Evolutionary conservation across 208 protist species (phyloP).

Genomic region (Naegleria fowleri): DNA sequence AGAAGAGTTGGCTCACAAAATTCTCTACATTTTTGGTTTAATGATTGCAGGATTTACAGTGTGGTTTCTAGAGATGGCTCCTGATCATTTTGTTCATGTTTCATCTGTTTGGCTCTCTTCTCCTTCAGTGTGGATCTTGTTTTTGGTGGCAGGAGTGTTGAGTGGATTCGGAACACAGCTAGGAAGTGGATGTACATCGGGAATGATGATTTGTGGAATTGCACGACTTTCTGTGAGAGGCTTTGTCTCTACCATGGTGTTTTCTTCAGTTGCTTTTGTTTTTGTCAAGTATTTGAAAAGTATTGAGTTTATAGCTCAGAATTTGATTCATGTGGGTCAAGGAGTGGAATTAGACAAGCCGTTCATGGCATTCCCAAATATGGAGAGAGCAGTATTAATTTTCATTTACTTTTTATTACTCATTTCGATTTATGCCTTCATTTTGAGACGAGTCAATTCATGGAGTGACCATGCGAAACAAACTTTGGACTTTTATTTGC

Average conservation of each 20-base stretch:
- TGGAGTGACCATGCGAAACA: neutral
- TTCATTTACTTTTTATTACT: neutral
- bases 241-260: neutral
- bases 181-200: constrained; percentile 25
- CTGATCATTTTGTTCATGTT: neutral
- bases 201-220: constrained; percentile 30
- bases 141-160: neutral
- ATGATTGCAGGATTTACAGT: neutral
- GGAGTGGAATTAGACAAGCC: neutral
- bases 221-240: constrained; percentile 25
- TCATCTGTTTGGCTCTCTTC: neutral
- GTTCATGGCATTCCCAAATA: neutral
- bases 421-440: neutral
- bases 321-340: neutral
- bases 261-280: constrained; percentile 1
- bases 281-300: constrained; percentile 13
- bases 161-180: constrained; percentile 4
- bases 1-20: neutral
- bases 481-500: neutral
- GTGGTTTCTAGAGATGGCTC: neutral
- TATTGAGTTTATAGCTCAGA: neutral
- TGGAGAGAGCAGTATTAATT: neutral
- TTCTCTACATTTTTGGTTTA: neutral
- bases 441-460: neutral
- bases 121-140: neutral